phyloP scores from a whole-genome alignment of 106 monocot genomes.

The Dioscorea dumetorum region DNA sequence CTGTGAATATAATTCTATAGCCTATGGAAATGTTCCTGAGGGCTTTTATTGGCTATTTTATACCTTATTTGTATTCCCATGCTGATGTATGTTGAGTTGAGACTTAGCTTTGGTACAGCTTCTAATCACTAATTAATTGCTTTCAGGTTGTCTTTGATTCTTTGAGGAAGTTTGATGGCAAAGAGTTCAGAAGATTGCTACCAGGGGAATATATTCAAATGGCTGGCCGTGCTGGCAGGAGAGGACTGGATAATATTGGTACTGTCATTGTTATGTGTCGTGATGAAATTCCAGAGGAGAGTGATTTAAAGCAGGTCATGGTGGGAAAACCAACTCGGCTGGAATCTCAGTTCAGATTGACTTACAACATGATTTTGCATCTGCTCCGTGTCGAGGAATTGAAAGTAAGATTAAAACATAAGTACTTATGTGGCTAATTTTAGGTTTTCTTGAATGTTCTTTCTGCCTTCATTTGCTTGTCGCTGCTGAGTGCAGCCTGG shows the following conservation, averaged over 20 bases:
- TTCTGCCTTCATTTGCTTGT: no score
- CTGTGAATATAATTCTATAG: no score
- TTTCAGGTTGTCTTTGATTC: constrained; percentile 84
- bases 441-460: no score
- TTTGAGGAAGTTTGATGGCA: constrained; percentile 93
- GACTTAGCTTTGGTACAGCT: not conserved
- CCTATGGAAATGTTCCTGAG: no score
- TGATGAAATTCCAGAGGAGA: constrained; percentile 89
- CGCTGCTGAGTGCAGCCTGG: no score
- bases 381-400: constrained; percentile 94
- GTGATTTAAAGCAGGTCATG: constrained; percentile 72
- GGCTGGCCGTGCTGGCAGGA: constrained; percentile 96
- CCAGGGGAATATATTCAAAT: constrained; percentile 99
- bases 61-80: not conserved
- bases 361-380: constrained; percentile 94
- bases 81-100: not conserved
- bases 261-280: constrained; percentile 92
- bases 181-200: constrained; percentile 74
- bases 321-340: constrained; percentile 86
- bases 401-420: constrained; percentile 39
- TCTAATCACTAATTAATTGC: not conserved
- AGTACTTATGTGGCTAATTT: no score
- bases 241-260: constrained; percentile 90
- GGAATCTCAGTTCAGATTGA: constrained; percentile 90
- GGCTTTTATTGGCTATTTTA: no score